Evolutionary conservation across 441 rosid species (phyloP), one percentile per base, ranked within the genome.

Genomic region (Aleurites moluccanus): DNA sequence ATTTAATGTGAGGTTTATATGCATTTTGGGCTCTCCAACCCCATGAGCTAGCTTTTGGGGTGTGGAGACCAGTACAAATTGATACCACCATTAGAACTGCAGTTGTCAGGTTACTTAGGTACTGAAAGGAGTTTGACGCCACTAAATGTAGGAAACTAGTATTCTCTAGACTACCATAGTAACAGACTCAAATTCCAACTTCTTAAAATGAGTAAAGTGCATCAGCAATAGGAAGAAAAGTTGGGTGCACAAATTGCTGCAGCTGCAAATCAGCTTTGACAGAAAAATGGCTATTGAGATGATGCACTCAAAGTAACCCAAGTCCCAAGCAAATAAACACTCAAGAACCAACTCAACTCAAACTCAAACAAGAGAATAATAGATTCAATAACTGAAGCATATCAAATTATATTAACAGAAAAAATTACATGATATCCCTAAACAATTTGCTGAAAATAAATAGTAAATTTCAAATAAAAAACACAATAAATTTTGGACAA

Each of bases 401-500:
- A 47, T 25, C 33, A 45, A 15, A 72, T 21, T n/a, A 0, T 44
- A 69, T 8, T 21, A 23, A 28, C 14, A 64, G n/a, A 30, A n/a
- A 72, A 47, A 10, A 45, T 35, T 35, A 28, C 10, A 49, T 16
- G 3, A n/a, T 15, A 23, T 49, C 66, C 66, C 4, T 42, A 44
- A 44, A 64, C 13, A 38, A 4, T 30, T 30, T 15, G 10, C 38
- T 14, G 2, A 25, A 38, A 45, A 47, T 21, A 11, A 10, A 9
- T 68, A 42, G 16, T 56, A 35, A 21, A 21, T 16, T 8, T 25
- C 23, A 23, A 23, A 30, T 28, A 3, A 20, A n/a, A 27, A 30
- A 60, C 73, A 67, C 25, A n/a, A 13, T 16, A 38, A 49, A 28
- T 9, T 44, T 73, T 28, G 66, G 74, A 61, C 23, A 81, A 25